Evolutionary conservation across 2,329 filamentous ascomycete species (phyloP).

Genomic region (Neofusicoccum sp.): DNA sequence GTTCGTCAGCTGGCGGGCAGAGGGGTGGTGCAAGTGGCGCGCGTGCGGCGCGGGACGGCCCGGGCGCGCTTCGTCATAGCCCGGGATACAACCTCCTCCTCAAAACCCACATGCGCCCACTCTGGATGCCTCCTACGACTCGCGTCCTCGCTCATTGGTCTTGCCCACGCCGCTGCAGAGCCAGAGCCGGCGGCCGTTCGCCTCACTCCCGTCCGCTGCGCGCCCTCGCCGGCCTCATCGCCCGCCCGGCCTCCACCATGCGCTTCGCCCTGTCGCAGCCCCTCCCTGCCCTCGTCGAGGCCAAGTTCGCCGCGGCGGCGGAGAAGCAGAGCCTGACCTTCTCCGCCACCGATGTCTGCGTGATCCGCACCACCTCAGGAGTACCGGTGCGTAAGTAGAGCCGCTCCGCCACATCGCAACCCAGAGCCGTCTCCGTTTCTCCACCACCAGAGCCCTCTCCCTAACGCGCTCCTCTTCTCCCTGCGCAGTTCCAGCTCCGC

Average conservation of each 20-base stretch:
- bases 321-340: constrained; percentile 39
- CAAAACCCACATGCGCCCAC: constrained; percentile 17
- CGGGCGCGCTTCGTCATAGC: constrained; percentile 15
- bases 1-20: background rate
- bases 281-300: constrained; percentile 40
- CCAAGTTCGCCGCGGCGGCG: constrained; percentile 41
- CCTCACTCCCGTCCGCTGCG: constrained; percentile 16
- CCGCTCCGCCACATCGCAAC: constrained; percentile 1
- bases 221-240: constrained; percentile 15
- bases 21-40: background rate
- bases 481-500: constrained; percentile 68
- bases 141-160: constrained; percentile 19
- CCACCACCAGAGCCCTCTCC: background rate
- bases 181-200: constrained; percentile 15
- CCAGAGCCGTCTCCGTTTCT: background rate
- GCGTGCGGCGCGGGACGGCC: constrained; percentile 1
- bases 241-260: constrained; percentile 29
- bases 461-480: constrained; percentile 10
- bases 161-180: constrained; percentile 8
- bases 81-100: constrained; percentile 14
- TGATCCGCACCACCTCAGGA: constrained; percentile 39
- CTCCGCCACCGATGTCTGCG: constrained; percentile 42
- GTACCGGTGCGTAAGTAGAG: constrained; percentile 38
- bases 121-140: constrained; percentile 18
- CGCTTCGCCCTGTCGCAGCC: constrained; percentile 35